phyloP scores from a whole-genome alignment of 2,329 filamentous ascomycete genomes.

The Epichloe coenophiala region DNA sequence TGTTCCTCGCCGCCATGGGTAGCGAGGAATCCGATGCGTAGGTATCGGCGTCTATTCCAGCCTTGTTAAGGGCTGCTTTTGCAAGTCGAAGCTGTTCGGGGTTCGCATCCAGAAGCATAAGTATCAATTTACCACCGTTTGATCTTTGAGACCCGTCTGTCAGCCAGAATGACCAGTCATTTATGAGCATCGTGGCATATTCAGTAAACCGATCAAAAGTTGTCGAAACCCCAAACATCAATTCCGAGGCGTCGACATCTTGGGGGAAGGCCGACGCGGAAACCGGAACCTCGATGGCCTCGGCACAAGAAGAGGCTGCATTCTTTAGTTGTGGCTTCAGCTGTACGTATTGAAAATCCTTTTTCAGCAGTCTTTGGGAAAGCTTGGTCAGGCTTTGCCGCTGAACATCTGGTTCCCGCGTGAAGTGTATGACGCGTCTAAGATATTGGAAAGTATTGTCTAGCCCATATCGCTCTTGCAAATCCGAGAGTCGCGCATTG shows the following conservation, averaged over 20 bases:
- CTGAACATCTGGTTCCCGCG: constrained; percentile 29
- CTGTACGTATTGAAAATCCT: constrained; percentile 34
- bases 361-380: constrained; percentile 19
- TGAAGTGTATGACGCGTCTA: constrained; percentile 38
- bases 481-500: not conserved
- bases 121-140: constrained; percentile 41
- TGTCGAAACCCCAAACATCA: constrained; percentile 45
- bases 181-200: constrained; percentile 33
- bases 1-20: constrained; percentile 43
- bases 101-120: constrained; percentile 38
- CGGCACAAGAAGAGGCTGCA: constrained; percentile 27
- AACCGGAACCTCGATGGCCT: constrained; percentile 32
- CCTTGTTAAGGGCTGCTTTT: constrained; percentile 26
- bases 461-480: constrained; percentile 27
- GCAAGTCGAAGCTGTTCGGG: constrained; percentile 34
- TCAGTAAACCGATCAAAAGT: constrained; percentile 40
- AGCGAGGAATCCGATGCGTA: constrained; percentile 31
- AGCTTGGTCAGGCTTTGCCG: constrained; percentile 37
- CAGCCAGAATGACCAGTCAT: constrained; percentile 46
- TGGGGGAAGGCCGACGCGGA: constrained; percentile 25
- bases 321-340: constrained; percentile 21
- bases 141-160: constrained; percentile 39
- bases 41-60: constrained; percentile 44
- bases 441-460: constrained; percentile 38
- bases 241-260: constrained; percentile 38